Evolutionary conservation across 169 alveolate genomes (phyloP), one percentile per base, ranked within the genome.

Genomic region (Plasmodium berghei): DNA sequence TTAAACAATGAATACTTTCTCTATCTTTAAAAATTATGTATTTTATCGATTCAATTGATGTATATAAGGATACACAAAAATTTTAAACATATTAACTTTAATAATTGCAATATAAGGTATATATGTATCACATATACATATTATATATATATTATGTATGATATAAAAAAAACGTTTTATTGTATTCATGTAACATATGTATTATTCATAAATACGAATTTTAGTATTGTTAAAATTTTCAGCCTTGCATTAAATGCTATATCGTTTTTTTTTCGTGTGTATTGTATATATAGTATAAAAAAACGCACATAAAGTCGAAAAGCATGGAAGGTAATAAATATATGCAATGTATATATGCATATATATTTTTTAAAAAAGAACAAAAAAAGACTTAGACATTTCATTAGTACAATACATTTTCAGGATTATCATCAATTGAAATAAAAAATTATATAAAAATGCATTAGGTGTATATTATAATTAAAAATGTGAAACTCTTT

Each of bases 371-470:
- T n/a, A 59, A 59, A 73, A 73, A 58, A 14, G 45, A 72, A 72
- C 54, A 56, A 26, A 73, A 73, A 34, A 73, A 59, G 87, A 73
- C 49, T 73, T 73, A 73, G 87, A 73, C 87, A 73, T 73, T 73
- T 73, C 63, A 73, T 73, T 45, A 73, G 49, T 73, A 12, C 40
- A 73, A 59, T 9, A 9, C 26, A 24, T 73, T 56, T 73, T 73
- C 16, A 56, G 62, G 34, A 58, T 49, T 56, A 58, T 59, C 61
- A 52, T 73, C 62, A 52, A 18, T 58, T 18, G 22, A 26, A 58
- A 58, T 56, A 73, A 34, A 56, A 40, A 73, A 73, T 26, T 49
- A 49, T 18, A 42, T 26, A 72, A 72, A 49, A 42, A 58, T 59
- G 72, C 45, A 26, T 73, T 73, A 26, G 20, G 74, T 45, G 59